phyloP scores from a whole-genome alignment of 2,329 filamentous ascomycete species.

The Pseudogymnoascus sp. region DNA sequence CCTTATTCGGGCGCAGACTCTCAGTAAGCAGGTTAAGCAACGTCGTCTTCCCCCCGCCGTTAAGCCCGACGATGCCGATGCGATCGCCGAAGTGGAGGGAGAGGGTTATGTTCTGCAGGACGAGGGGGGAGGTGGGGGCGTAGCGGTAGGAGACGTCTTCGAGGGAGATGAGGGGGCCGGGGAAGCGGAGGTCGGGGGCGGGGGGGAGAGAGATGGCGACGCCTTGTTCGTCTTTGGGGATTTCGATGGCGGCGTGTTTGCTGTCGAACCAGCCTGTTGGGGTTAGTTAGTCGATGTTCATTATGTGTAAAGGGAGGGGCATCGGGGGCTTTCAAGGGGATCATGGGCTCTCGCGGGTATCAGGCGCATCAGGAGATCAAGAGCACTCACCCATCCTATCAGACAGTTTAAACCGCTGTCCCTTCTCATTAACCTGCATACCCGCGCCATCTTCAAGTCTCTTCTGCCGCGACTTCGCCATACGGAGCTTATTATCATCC shows the following conservation, averaged over 20 bases:
- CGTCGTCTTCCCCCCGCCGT: conserved; percentile 78
- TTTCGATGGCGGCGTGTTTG: conserved; percentile 54
- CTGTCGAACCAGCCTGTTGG: conserved; percentile 38
- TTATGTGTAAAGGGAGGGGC: background rate
- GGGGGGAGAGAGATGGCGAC: conserved; percentile 54
- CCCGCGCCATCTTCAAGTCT: conserved; percentile 79
- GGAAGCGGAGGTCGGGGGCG: conserved; percentile 66
- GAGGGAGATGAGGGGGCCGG: conserved; percentile 64
- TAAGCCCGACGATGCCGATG: conserved; percentile 70
- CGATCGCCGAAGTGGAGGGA: conserved; percentile 68
- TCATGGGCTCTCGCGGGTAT: background rate
- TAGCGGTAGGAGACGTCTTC: conserved; percentile 67
- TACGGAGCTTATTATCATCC: conserved; percentile 79
- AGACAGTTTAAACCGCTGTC: conserved; percentile 71
- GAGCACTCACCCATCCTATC: background rate
- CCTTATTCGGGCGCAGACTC: conserved; percentile 50
- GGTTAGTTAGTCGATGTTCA: background rate
- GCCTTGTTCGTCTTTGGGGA: conserved; percentile 56
- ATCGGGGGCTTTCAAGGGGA: background rate
- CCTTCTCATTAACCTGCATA: conserved; percentile 64
- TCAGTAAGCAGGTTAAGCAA: conserved; percentile 66
- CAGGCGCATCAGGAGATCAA: too few species aligned
- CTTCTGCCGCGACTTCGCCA: conserved; percentile 78
- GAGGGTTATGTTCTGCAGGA: conserved; percentile 59
- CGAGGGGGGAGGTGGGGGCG: conserved; percentile 35